Conservation (phyloP, 495 filamentous ascomycete species). For the Immersiella caudata region DNA sequence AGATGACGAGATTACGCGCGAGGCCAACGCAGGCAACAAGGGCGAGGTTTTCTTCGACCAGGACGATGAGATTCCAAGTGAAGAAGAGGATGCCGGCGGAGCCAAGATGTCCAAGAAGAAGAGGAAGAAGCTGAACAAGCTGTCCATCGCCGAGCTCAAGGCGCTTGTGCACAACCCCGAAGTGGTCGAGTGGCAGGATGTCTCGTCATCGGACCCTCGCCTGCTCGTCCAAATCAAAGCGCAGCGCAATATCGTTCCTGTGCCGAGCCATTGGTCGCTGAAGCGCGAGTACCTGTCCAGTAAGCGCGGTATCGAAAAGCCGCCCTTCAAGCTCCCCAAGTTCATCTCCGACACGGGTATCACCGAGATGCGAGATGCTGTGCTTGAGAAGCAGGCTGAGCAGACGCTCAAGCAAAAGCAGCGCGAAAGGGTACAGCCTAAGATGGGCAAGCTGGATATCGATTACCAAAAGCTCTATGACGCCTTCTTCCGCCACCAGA, state of each 20-base stretch:
- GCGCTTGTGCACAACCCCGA: constrained; percentile 89
- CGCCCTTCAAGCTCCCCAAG: constrained; percentile 88
- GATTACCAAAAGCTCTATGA: constrained; percentile 98
- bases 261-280: constrained; percentile 89
- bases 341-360: constrained; percentile 99
- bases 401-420: constrained; percentile 92
- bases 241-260: constrained; percentile 92
- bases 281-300: constrained; percentile 97
- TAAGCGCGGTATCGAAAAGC: constrained; percentile 93
- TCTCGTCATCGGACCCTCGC: constrained; percentile 86
- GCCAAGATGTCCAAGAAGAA: constrained; percentile 89
- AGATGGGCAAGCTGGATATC: constrained; percentile 96
- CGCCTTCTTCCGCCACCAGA: constrained; percentile 96
- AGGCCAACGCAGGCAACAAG: constrained; percentile 72
- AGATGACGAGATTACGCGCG: constrained; percentile 57
- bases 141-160: constrained; percentile 94
- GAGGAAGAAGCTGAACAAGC: constrained; percentile 83
- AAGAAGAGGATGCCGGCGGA: constrained; percentile 71
- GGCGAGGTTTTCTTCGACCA: constrained; percentile 85
- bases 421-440: constrained; percentile 89
- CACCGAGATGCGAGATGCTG: constrained; percentile 95
- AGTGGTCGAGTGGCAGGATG: constrained; percentile 96
- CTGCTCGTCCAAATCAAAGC: constrained; percentile 93
- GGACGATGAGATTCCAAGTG: constrained; percentile 85
- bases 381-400: constrained; percentile 91